These are phyloP conservation scores for Biancaea sappan DNA, from an alignment of 306 rosid species.

Conservation along the genomic window DNA sequence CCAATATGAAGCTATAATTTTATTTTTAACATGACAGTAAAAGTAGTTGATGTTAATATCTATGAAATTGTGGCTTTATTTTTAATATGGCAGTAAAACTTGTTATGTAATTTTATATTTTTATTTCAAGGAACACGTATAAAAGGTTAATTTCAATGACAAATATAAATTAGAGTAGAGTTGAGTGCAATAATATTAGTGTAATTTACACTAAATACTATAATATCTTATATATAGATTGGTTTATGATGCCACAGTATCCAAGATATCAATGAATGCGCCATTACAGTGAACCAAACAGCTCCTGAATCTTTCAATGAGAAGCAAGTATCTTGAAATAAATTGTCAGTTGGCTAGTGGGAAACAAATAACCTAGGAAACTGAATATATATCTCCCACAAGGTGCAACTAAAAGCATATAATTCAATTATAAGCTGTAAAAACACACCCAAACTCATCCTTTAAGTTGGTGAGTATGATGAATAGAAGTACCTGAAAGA, in stretches of 20 bases:
- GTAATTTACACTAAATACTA: neutral
- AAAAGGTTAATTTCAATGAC: too few species aligned
- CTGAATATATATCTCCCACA: neutral
- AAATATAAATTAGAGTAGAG: too few species aligned
- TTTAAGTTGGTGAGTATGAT: neutral
- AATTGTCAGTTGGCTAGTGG: neutral
- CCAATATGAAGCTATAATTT: too few species aligned
- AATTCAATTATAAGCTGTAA: neutral
- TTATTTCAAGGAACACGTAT: too few species aligned
- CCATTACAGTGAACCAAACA: neutral
- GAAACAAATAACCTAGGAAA: neutral
- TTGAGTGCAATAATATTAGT: too few species aligned
- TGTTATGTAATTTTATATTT: too few species aligned
- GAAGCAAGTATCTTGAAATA: neutral
- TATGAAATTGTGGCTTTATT: too few species aligned
- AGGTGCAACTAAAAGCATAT: neutral
- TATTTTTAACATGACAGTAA: too few species aligned
- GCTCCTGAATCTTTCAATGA: neutral
- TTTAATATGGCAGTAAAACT: too few species aligned
- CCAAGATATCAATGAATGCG: neutral
- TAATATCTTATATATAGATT: neutral
- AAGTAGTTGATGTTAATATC: too few species aligned
- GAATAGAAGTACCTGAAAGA: constrained; percentile 49
- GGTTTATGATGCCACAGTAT: neutral
- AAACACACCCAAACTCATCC: neutral